Evolutionary conservation across 768 basidiomycete genomes (phyloP).

Genomic region (Lentinula sp.): DNA sequence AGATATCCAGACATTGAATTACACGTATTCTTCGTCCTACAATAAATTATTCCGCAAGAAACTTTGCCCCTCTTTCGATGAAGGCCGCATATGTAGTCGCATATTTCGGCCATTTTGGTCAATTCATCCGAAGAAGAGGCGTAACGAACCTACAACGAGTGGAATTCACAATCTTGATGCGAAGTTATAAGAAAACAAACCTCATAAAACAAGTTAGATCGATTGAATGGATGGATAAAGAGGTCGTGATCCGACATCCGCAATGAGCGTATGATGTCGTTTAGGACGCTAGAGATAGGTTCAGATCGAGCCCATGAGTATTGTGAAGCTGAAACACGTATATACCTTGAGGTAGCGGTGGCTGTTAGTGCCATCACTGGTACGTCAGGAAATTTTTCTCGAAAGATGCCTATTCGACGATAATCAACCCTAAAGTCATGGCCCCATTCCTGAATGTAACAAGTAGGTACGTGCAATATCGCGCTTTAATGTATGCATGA

Average conservation of each 20-base stretch:
- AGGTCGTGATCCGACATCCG: slow-evolving; percentile 51
- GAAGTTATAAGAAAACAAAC: slow-evolving; percentile 23
- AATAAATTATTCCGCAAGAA: slow-evolving; percentile 75
- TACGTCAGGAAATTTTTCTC: slow-evolving; percentile 56
- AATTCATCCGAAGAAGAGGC: slow-evolving; percentile 42
- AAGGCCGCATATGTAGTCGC: slow-evolving; percentile 58
- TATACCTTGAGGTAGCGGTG: slow-evolving; percentile 65
- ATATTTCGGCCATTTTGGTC: slow-evolving; percentile 58
- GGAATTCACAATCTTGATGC: background rate
- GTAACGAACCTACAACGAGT: slow-evolving; percentile 52
- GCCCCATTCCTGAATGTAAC: slow-evolving; percentile 64
- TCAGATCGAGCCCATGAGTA: background rate
- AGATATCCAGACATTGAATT: slow-evolving; percentile 62
- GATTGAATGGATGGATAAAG: slow-evolving; percentile 75
- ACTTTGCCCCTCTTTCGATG: slow-evolving; percentile 51
- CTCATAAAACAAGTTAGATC: slow-evolving; percentile 78
- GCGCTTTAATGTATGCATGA: background rate
- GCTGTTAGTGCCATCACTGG: slow-evolving; percentile 89
- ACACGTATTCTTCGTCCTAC: slow-evolving; percentile 61
- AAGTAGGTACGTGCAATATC: background rate
- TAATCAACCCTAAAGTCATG: slow-evolving; percentile 78
- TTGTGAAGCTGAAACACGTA: slow-evolving; percentile 10
- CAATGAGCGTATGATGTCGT: slow-evolving; percentile 65
- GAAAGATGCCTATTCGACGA: slow-evolving; percentile 63
- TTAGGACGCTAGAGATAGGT: slow-evolving; percentile 49